Evolutionary conservation across 352 stramenopile genomes (phyloP), one percentile per base, ranked within the genome.

Genomic region (Phytophthora niederhauseri): DNA sequence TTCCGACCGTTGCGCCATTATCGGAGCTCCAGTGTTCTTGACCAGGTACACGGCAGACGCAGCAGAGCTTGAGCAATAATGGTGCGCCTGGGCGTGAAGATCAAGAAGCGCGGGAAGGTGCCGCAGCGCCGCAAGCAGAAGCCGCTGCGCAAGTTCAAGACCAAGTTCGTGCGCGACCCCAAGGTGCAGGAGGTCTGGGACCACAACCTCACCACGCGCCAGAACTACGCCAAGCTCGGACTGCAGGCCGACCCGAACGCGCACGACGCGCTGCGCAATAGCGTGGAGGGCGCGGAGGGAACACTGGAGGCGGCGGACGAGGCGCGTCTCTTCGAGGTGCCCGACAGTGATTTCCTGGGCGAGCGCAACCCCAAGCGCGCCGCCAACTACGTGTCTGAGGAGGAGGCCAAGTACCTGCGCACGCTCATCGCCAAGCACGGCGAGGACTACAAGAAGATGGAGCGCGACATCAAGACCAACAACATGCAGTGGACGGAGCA

Each of bases 381-480:
- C 1, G 82, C 87, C 24, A 92, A 94, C 71, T 81, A 92, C 76
- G 89, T 95, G 77, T 93, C 85, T 4, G 82, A 87, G 36, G 82
- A 92, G 53, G 87, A 95, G 64, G 61, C 84, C 67, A 85, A 90
- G 66, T 95, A 95, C 64, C 60, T 95, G 66, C 85, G 87, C 34
- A 80, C 75, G 50, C 78, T 91, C 19, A 66, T 92, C 17, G 80
- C 80, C 61, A 95, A 93, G 70, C 73, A 93, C 64, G 80, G 78
- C 52, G 82, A 95, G 28, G 57, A 91, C 75, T 92, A 81, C 76
- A 80, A 81, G 59, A 86, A 83, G 69, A 95, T 95, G 87, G 79
- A 73, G 67, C 80, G 85, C 59, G 87, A 95, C 54, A 89, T 95
- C 67, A 95, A 95, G 78, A 80, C 72, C 43, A 95, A 95, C 81